phyloP scores from a whole-genome alignment of 345 rosid species.

The Brassica carinata region DNA sequence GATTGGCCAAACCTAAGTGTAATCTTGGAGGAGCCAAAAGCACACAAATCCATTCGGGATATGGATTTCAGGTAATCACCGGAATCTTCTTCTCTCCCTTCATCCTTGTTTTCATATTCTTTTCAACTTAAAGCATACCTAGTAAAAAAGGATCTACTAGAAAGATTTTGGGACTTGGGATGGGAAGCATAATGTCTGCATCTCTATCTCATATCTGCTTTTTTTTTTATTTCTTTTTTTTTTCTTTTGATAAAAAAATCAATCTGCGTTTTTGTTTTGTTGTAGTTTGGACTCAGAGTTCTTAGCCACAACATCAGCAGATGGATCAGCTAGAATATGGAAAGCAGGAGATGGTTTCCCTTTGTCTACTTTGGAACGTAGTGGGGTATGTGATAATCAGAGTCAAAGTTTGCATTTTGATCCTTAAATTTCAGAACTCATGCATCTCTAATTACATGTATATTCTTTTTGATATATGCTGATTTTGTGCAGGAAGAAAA shows the following conservation, averaged over 20 bases:
- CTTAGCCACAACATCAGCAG: constrained; percentile 82
- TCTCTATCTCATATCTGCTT: constrained; percentile 23
- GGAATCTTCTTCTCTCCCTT: constrained; percentile 2
- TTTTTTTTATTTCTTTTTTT: neutral
- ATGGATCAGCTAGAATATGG: constrained; percentile 97
- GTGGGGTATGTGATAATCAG: constrained; percentile 49
- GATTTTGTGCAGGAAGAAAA: constrained; percentile 68
- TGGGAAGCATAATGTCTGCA: constrained; percentile 3
- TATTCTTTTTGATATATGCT: neutral
- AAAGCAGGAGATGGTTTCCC: constrained; percentile 83
- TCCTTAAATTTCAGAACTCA: neutral
- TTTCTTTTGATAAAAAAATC: too few species aligned
- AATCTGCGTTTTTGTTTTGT: constrained; percentile 26
- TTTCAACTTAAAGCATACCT: neutral
- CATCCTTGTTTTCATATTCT: neutral
- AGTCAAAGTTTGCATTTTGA: constrained; percentile 1
- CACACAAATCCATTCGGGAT: constrained; percentile 81
- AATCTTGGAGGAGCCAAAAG: constrained; percentile 75
- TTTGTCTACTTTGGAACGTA: constrained; percentile 67
- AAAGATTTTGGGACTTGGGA: neutral
- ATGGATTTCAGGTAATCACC: constrained; percentile 78
- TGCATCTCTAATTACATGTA: neutral
- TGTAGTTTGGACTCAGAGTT: constrained; percentile 88
- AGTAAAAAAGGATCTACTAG: neutral
- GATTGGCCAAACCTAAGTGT: constrained; percentile 78